phyloP scores from a whole-genome alignment of 805 yeast species.

The Tetrapisispora taiwanensis region DNA sequence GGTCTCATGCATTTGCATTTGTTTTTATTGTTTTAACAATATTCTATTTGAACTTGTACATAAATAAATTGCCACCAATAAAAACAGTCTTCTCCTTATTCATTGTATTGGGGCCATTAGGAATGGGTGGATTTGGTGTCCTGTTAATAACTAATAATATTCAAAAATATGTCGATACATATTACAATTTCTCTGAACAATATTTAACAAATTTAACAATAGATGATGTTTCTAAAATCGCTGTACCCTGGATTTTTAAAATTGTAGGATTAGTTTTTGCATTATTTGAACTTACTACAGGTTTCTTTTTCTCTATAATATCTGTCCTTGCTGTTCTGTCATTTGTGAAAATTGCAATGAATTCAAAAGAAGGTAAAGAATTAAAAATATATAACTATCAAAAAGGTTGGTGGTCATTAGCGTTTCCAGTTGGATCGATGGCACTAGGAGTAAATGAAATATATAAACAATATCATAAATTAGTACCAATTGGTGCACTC shows the following conservation, averaged over 20 bases:
- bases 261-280: slow-evolving; percentile 34
- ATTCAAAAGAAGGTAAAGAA: slow-evolving; percentile 4
- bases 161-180: slow-evolving; percentile 15
- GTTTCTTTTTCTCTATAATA: slow-evolving; percentile 45
- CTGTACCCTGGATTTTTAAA: slow-evolving; percentile 25
- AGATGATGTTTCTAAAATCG: slow-evolving; percentile 10
- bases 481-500: slow-evolving; percentile 40
- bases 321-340: slow-evolving; percentile 29
- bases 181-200: slow-evolving; percentile 8
- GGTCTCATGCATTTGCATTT: slow-evolving; percentile 59
- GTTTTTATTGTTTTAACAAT: slow-evolving; percentile 48
- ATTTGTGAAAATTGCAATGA: slow-evolving; percentile 15
- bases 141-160: slow-evolving; percentile 42
- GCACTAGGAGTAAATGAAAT: slow-evolving; percentile 48
- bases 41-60: slow-evolving; percentile 49
- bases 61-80: slow-evolving; percentile 50
- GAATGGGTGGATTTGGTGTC: slow-evolving; percentile 73
- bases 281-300: slow-evolving; percentile 41
- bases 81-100: slow-evolving; percentile 52
- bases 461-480: slow-evolving; percentile 33
- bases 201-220: slow-evolving; percentile 5
- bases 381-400: slow-evolving; percentile 33
- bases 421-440: slow-evolving; percentile 87
- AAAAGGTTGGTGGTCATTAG: slow-evolving; percentile 68
- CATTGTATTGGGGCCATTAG: slow-evolving; percentile 73